Conservation (phyloP, 305 asterid species). For the Solanum hybrid region DNA sequence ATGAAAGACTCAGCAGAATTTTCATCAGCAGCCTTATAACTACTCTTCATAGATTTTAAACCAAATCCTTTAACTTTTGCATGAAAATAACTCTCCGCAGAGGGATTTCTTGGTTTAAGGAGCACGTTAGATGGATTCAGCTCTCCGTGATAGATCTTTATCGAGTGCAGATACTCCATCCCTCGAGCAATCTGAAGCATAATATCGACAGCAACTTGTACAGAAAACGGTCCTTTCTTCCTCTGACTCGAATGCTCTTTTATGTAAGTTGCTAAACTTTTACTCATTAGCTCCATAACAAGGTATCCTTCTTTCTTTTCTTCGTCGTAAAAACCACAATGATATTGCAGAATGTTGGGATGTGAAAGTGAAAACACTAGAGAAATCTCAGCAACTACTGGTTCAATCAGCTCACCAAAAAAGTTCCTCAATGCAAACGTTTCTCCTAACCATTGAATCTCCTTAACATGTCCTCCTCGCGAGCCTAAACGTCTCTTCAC, state of each 20-base stretch:
- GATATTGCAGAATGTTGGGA: constrained; percentile 58
- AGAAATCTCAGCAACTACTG: constrained; percentile 39
- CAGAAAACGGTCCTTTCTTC: constrained; percentile 44
- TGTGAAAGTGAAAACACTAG: constrained; percentile 52
- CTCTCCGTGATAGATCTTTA: constrained; percentile 57
- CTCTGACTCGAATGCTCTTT: constrained; percentile 51
- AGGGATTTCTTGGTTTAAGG: constrained; percentile 40
- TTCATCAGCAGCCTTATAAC: constrained; percentile 17
- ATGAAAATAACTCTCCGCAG: constrained; percentile 43
- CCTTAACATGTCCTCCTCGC: constrained; percentile 56
- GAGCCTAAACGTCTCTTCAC: constrained; percentile 59
- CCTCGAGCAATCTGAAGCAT: constrained; percentile 87
- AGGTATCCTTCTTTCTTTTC: constrained; percentile 69
- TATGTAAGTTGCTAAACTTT: constrained; percentile 43
- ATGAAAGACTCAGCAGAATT: constrained; percentile 36
- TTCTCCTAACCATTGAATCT: constrained; percentile 82
- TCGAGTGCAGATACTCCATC: constrained; percentile 76
- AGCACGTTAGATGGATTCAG: constrained; percentile 63
- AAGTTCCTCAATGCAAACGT: constrained; percentile 57
- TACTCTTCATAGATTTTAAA: constrained; percentile 29
- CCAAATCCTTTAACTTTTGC: constrained; percentile 60
- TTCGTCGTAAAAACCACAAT: constrained; percentile 65
- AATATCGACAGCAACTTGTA: constrained; percentile 60
- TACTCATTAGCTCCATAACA: constrained; percentile 77
- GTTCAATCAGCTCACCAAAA: constrained; percentile 42